phyloP scores from a whole-genome alignment of 768 basidiomycete species.

The Lyophyllum decastes region DNA sequence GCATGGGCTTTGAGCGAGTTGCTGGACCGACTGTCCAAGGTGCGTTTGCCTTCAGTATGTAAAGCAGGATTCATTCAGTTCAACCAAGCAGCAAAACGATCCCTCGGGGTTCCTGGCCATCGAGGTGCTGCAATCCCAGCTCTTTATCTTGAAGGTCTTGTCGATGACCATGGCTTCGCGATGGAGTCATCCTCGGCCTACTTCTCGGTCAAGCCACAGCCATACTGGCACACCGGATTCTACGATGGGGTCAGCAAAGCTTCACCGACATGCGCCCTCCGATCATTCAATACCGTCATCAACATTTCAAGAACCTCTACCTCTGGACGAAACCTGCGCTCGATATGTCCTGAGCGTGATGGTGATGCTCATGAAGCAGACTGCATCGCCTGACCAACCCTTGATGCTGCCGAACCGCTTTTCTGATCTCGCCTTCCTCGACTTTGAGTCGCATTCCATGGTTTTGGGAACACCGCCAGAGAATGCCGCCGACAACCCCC shows the following conservation, averaged over 20 bases:
- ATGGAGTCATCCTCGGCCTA: slow-evolving; percentile 53
- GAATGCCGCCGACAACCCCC: slow-evolving; percentile 13
- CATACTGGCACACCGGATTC: slow-evolving; percentile 37
- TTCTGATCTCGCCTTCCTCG: slow-evolving; percentile 67
- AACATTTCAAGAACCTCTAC: slow-evolving; percentile 63
- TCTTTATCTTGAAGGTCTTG: slow-evolving; percentile 83
- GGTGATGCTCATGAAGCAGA: slow-evolving; percentile 79
- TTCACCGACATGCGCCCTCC: slow-evolving; percentile 41
- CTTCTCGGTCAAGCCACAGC: slow-evolving; percentile 43
- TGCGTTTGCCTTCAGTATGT: slow-evolving; percentile 27
- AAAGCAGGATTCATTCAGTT: not conserved
- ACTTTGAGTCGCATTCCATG: slow-evolving; percentile 59
- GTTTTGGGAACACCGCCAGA: slow-evolving; percentile 30
- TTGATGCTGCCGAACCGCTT: slow-evolving; percentile 57
- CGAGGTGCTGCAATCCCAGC: slow-evolving; percentile 82
- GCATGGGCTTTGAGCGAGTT: slow-evolving; percentile 76
- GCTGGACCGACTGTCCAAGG: slow-evolving; percentile 77
- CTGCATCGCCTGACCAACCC: slow-evolving; percentile 55
- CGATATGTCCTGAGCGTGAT: slow-evolving; percentile 82
- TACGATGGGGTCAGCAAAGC: slow-evolving; percentile 28
- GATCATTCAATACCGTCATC: slow-evolving; percentile 43
- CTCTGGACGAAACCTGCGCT: slow-evolving; percentile 81
- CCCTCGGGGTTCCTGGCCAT: slow-evolving; percentile 53
- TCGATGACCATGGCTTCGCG: slow-evolving; percentile 77
- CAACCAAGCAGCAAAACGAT: slow-evolving; percentile 49